phyloP scores from a whole-genome alignment of 129 eudicot genomes.

The Mikania micrantha region DNA sequence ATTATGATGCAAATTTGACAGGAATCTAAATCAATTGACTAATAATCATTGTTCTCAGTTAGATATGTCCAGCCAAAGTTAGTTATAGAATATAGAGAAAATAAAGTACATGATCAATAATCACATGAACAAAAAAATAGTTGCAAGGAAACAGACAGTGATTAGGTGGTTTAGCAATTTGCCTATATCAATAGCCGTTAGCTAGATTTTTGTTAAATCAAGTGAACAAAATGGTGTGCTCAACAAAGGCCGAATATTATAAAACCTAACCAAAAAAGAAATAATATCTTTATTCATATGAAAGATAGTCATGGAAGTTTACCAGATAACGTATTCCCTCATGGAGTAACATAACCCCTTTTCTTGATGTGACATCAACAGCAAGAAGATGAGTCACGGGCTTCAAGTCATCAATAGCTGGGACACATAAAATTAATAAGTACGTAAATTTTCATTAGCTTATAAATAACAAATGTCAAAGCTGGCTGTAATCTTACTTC shows the following conservation, averaged over 20 bases:
- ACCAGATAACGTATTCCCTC: conserved; percentile 96
- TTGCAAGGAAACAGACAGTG: too few relatives aligned
- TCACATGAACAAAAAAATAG: too few relatives aligned
- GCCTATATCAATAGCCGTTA: too few relatives aligned
- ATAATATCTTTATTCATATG: neutral
- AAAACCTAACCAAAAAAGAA: neutral
- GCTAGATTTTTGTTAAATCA: neutral
- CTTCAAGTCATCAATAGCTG: conserved; percentile 86
- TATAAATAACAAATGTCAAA: neutral
- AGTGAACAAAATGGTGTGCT: neutral
- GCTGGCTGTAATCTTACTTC: conserved; percentile 52
- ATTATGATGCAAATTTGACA: neutral
- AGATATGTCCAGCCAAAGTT: too few relatives aligned
- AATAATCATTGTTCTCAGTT: neutral
- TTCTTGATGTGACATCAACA: conserved; percentile 65
- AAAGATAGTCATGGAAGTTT: conserved; percentile 1
- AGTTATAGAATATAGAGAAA: neutral
- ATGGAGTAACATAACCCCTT: conserved; percentile 71
- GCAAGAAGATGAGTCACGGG: conserved; percentile 91
- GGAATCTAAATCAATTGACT: neutral
- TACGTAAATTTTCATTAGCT: neutral
- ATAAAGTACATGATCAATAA: neutral
- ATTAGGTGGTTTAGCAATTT: too few relatives aligned
- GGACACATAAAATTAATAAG: conserved; percentile 15
- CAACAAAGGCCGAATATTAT: neutral